Percentiles rank a stretch among this genome's conserved stretches.
Evolutionary conservation across 257 asterid genomes (phyloP).

Genomic region (Primulina tabacum): DNA sequence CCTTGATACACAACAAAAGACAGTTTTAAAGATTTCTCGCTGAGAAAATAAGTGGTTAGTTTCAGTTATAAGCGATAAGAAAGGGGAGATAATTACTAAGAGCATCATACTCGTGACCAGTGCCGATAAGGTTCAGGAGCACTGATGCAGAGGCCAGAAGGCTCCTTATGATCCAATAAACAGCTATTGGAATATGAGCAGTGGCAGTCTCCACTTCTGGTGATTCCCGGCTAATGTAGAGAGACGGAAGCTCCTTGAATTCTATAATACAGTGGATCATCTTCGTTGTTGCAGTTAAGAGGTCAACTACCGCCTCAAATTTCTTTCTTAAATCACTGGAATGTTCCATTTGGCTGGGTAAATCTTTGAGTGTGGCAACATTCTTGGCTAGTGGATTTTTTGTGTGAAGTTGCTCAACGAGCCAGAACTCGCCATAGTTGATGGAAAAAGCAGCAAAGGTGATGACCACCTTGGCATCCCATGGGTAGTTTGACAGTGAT

Average conservation of each 20-base stretch:
- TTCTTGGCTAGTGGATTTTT: slow-evolving; percentile 42
- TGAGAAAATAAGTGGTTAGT: not conserved
- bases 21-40: not conserved
- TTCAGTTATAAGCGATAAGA: not conserved
- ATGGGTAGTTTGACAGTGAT: slow-evolving; percentile 41
- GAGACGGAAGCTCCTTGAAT: slow-evolving; percentile 51
- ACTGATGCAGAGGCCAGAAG: slow-evolving; percentile 57
- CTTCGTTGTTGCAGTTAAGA: slow-evolving; percentile 31
- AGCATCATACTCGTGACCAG: slow-evolving; percentile 65
- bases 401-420: slow-evolving; percentile 44
- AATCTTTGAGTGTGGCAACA: slow-evolving; percentile 55
- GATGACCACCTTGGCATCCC: slow-evolving; percentile 66
- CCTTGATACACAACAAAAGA: slow-evolving; percentile 29
- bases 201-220: slow-evolving; percentile 39
- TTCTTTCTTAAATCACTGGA: slow-evolving; percentile 30
- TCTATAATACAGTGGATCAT: slow-evolving; percentile 40
- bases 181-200: slow-evolving; percentile 54
- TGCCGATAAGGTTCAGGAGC: slow-evolving; percentile 60
- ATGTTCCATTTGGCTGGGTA: slow-evolving; percentile 32
- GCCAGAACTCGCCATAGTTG: slow-evolving; percentile 73
- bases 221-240: slow-evolving; percentile 35
- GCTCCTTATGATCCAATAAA: slow-evolving; percentile 66
- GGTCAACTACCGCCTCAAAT: slow-evolving; percentile 41
- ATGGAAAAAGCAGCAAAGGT: slow-evolving; percentile 52
- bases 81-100: not conserved